A percentile compares a stretch with the other conserved stretches of the same genome.
Evolutionary conservation across 495 filamentous ascomycete genomes (phyloP).

Genomic region (Penicillium herquei): DNA sequence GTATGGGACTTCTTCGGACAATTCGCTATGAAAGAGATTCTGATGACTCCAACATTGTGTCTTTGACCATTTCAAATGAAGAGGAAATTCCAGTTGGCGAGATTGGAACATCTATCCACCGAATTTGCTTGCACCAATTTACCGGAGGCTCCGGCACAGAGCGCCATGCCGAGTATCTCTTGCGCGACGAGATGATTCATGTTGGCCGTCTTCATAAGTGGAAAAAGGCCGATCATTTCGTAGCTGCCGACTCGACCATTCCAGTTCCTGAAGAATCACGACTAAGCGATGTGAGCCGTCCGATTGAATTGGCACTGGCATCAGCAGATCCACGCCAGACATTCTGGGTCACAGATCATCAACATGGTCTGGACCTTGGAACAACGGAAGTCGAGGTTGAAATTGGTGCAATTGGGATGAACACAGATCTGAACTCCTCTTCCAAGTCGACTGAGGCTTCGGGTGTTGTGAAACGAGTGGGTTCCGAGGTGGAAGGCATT

Average conservation of each 20-base stretch:
- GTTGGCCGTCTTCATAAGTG: constrained; percentile 26
- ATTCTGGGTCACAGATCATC: constrained; percentile 9
- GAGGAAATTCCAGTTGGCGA: neutral
- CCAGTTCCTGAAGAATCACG: constrained; percentile 2
- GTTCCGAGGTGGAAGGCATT: constrained; percentile 3
- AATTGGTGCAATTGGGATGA: constrained; percentile 14
- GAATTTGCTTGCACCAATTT: constrained; percentile 25
- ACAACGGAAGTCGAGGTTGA: constrained; percentile 16
- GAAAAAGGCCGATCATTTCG: constrained; percentile 19
- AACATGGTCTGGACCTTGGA: neutral
- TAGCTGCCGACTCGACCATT: constrained; percentile 7
- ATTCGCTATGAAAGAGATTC: constrained; percentile 29
- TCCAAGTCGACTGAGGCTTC: constrained; percentile 13
- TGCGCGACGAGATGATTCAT: constrained; percentile 24
- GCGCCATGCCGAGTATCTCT: constrained; percentile 24
- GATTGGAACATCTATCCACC: constrained; percentile 6
- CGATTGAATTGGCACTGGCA: constrained; percentile 7
- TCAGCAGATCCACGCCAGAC: neutral
- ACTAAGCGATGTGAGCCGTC: constrained; percentile 4
- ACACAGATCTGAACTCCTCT: neutral
- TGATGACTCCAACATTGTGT: constrained; percentile 26
- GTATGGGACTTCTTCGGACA: constrained; percentile 24
- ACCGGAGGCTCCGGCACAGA: constrained; percentile 4
- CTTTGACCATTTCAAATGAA: constrained; percentile 10
- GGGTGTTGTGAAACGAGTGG: constrained; percentile 14